Evolutionary conservation across 148 eudicot species (phyloP), one percentile per base, ranked within the genome.

Genomic region (Pouteria glomerata): DNA sequence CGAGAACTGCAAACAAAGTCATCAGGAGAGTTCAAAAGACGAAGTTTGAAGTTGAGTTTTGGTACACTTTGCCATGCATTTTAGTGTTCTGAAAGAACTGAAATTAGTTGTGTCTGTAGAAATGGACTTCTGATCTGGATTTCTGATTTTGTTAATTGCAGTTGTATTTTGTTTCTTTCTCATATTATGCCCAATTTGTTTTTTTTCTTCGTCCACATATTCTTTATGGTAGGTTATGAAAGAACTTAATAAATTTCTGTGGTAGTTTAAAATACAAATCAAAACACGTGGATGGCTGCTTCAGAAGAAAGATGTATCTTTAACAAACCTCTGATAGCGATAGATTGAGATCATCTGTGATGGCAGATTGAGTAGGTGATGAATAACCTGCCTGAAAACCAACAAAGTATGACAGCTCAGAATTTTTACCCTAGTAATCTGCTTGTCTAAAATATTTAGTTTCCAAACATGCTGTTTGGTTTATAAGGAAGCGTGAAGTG

Each of bases 321-420:
- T 10, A 53, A 63, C 76, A 63, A 66, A 93, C 98, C 96, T 93
- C 82, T 24, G 98, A 86, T 47, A 90, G 74, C 18, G 98, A 82
- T 12, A 93, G 83, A 73, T 82, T 81, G 39, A 93, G 83, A 80
- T 93, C 98, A 44, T 86, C 79, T 55, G 77, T 83, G 69, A 93
- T 86, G 50, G 87, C 91, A 65, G 90, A 76, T 59, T 93, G 89
- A 52, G 87, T 87, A 8, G 96, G 98, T 30, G 98, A 93, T 60
- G 98, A 90, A 56, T 82, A 93, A 37, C 98, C 98, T 72, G 80
- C 90, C 98, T 93, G 86, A 70, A 78, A 76, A 42, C 14, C 56
- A 73, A 52, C 27, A 72, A 53, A 57, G 24, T 31, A 37, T 24
- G 61, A 35, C 35, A 27, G 51, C 39, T 44, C 42, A n/a, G 50